Conservation (phyloP, 768 basidiomycete genomes). For the Asterophora parasitica region DNA sequence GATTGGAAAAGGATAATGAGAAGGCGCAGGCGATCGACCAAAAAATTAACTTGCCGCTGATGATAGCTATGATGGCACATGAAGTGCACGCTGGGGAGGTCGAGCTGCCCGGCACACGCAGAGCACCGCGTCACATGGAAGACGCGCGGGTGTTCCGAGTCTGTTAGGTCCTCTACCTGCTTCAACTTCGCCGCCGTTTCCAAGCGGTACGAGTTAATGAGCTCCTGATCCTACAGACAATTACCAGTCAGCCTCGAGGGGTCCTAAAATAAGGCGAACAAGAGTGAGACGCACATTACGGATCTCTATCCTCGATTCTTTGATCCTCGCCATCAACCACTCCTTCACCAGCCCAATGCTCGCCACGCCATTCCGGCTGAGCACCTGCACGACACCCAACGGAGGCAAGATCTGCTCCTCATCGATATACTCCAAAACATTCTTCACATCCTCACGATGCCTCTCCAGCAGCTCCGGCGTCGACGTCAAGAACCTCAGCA, state of each 20-base stretch:
- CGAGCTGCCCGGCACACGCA: conserved; percentile 82
- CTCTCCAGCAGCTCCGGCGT: conserved; percentile 65
- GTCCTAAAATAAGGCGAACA: not conserved
- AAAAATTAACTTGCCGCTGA: conserved; percentile 58
- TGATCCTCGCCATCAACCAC: conserved; percentile 81
- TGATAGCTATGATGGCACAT: conserved; percentile 99
- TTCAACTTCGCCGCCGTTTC: conserved; percentile 80
- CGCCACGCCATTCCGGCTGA: conserved; percentile 85
- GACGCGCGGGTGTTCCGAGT: conserved; percentile 74
- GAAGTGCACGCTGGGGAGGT: conserved; percentile 91
- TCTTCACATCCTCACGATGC: conserved; percentile 67
- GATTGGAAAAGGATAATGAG: no score
- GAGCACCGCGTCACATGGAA: conserved; percentile 96
- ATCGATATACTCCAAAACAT: conserved; percentile 75
- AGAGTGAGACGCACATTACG: conserved; percentile 55
- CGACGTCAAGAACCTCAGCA: conserved; percentile 85
- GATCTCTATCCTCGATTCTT: conserved; percentile 68
- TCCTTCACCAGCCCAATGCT: conserved; percentile 90
- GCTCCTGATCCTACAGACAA: conserved; percentile 67
- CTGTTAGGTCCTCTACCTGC: conserved; percentile 76
- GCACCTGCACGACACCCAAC: conserved; percentile 81
- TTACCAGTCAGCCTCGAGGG: conserved; percentile 1
- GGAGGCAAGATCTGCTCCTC: conserved; percentile 82
- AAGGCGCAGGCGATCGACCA: no score
- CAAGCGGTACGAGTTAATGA: conserved; percentile 82